Evolutionary conservation across 2,329 filamentous ascomycete species (phyloP), one percentile per base, ranked within the genome.

Genomic region (Neurospora sp.): DNA sequence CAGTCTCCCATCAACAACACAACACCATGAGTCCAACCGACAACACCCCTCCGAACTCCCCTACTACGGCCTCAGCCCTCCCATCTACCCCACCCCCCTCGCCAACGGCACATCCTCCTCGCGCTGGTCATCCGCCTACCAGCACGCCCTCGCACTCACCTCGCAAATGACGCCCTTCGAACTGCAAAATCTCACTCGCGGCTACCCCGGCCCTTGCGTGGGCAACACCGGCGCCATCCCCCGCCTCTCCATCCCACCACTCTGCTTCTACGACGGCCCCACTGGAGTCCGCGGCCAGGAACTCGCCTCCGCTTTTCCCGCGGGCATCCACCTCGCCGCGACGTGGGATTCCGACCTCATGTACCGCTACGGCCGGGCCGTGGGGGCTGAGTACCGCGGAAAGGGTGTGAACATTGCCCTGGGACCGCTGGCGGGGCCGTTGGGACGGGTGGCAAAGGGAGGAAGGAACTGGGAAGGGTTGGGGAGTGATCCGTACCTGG

Each of bases 331-430:
- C 70, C 83, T 91, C 38, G 91, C 89, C 17, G 87, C 90, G 1
- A 91, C 90, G 8, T 93, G 89, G 86, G 89, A 92, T 77, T 84
- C 85, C 68, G 80, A 85, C 36, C 83, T 92, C 67, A 88, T 90
- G 75, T 89, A 89, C 77, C 82, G 83, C 36, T 88, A 91, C 71
- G 91, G 89, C 68, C 79, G 83, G 68, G 88, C 89, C 52, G 89
- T 93, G 84, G 91, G 89, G 11, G 80, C 82, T 66, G 91, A 93
- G 77, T 89, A 90, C 76, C 84, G 83, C 72, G 87, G 80, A 69
- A 92, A 91, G 78, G 91, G 91, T 70, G 84, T 92, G 28, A 88
- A 93, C 76, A 85, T 92, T 6, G 88, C 89, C 73, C 83, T 93
- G 3, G 91, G 90, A 2, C 80, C 78, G 2, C 76, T 80, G 11